A percentile compares a stretch with the other conserved stretches of the same genome.
Conservation (phyloP, 176 grass and related monocot genomes). For the Cocos nucifera region DNA sequence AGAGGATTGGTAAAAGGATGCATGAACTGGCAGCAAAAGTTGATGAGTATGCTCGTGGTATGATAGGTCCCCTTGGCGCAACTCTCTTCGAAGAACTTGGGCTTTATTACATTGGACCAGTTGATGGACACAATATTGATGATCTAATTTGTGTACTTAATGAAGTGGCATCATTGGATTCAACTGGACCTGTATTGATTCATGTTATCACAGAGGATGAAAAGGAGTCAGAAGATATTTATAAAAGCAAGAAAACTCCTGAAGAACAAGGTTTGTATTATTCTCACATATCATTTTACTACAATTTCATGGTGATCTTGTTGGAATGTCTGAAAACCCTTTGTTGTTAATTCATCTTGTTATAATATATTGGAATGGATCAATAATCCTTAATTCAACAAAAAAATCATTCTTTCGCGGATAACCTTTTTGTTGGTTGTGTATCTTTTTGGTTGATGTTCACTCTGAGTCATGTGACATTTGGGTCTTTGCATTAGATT, state of each 20-base stretch:
- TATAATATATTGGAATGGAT: no score
- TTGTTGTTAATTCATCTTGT: no score
- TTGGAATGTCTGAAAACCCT: no score
- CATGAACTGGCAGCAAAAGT: constrained; percentile 77
- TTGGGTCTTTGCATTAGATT: no score
- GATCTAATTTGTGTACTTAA: constrained; percentile 74
- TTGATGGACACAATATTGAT: constrained; percentile 69
- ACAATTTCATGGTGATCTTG: no score
- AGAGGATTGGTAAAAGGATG: constrained; percentile 73
- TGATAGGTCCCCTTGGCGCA: constrained; percentile 68
- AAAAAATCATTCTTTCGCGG: no score
- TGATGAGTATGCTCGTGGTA: constrained; percentile 69
- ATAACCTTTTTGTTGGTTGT: no score
- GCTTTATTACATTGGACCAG: constrained; percentile 72
- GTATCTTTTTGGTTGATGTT: no score
- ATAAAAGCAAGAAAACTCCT: constrained; percentile 17
- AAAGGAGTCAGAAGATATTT: constrained; percentile 24
- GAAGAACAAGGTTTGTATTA: constrained; percentile 23
- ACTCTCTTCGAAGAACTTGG: constrained; percentile 87
- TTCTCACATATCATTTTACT: not conserved
- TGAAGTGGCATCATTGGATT: constrained; percentile 51
- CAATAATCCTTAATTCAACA: no score
- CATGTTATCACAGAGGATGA: constrained; percentile 59
- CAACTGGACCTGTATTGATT: constrained; percentile 62
- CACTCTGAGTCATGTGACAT: no score